Base-by-base conservation (phyloP, 768 basidiomycete genomes). In the Leccinum barrowsii region DNA sequence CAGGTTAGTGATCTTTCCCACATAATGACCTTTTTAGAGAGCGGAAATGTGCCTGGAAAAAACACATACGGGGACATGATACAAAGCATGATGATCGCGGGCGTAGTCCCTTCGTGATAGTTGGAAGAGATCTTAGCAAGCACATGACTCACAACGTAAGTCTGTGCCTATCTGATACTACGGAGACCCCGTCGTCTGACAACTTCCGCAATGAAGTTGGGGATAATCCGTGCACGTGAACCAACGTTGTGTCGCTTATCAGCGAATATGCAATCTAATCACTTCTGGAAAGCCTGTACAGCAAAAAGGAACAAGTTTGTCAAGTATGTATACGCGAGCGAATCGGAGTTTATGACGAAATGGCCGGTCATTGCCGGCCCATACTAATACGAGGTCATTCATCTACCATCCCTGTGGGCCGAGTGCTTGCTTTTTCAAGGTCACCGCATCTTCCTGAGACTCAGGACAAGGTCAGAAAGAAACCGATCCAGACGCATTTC, bases 401-500 rank as follows among this genome's bases (percentile, higher is more conserved):
- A 40, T 40, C 17, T 37, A 37, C 35, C 15, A 17, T 17, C 48
- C 26, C 7, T 19, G 22, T 12, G 0, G 28, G 28, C 8, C 8
- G 26, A n/a, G 35, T 37, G 40, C n/a, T 42, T 15, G 7, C 17
- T n/a, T n/a, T 40, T 42, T 19, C 42, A n/a, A 19, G 42, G 42
- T 42, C 10, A 7, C 57, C 60, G 1, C 57, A 44, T 21, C 54
- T 70, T 44, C 65, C 48, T 7, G n/a, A 42, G 40, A 42, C 47
- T 61, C 44, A 59, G 51, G 26, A 44, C 54, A 52, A 19, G 1
- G 15, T 22, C 58, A 22, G 52, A 62, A 32, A 1, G 51, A 48
- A 42, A 21, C 24, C 17, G 8, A 35, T 7, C 21, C 48, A 32
- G 15, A 10, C 13, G 1, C 47, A 12, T 19, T 47, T 15, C 13